Evolutionary conservation across 768 basidiomycete genomes (phyloP), one percentile per base, ranked within the genome.

Genomic region (Collybia sordida): DNA sequence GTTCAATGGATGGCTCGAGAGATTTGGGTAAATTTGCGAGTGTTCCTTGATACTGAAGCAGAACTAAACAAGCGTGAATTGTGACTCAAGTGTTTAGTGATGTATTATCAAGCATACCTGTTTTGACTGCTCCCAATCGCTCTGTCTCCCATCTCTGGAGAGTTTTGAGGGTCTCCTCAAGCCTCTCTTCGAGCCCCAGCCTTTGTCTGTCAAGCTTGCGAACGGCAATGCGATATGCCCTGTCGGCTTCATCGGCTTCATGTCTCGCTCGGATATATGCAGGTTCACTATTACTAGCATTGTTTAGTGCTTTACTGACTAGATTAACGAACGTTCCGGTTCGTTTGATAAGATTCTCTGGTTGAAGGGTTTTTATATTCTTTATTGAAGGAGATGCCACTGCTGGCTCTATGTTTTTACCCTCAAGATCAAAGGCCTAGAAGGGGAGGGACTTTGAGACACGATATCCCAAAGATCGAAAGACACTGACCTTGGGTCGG

Each of bases 131-230:
- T 21, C 84, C 72, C 60, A 96, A 71, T 41, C 94, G 74, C 58
- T 96, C 94, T 35, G 77, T 65, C 70, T 97, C 94, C 90, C 90
- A 93, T 49, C 78, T 77, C 64, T 96, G 93, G 51, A 93, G 75
- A 0, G 77, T 62, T 69, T 88, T 93, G 40, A 96, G 71, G 1
- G 82, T 84, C 48, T 91, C 87, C 62, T 96, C 93, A 42, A 96
- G 79, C 42, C 82, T 77, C 62, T 95, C 91, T 66, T 97, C 94
- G 36, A 96, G 78, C 0, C 77, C 83, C 21, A 96, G 76, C n/a
- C 94, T 74, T 60, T 91, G 90, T 47, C 88, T 73, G 59, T 97
- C 94, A 12, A 94, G 82, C 56, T 81, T 83, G 46, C 90, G 79
- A n/a, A 94, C 83, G 18, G 86, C 83, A 42, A 86, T 73, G 21